A percentile compares a stretch with the other conserved stretches of the same genome.
These are phyloP conservation scores for Fusarium sp. DNA, from an alignment of 2,329 filamentous ascomycete species.

Conservation along the genomic window DNA sequence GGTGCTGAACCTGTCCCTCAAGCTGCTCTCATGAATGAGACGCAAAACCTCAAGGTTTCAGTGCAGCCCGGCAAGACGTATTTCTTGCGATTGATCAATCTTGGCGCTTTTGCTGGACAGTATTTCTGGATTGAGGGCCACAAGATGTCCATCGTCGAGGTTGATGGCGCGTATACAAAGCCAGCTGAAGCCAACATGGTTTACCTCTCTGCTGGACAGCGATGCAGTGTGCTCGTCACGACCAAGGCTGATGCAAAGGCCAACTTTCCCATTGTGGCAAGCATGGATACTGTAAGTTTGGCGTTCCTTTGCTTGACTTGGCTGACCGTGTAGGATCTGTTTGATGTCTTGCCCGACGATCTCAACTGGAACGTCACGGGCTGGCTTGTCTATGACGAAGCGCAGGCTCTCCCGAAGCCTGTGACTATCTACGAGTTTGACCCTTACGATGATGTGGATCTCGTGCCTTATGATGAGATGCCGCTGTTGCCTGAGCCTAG, in stretches of 20 bases:
- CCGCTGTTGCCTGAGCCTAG: conserved; percentile 71
- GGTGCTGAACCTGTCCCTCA: conserved; percentile 76
- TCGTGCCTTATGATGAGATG: conserved; percentile 76
- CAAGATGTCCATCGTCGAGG: conserved; percentile 76
- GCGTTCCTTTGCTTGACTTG: not conserved
- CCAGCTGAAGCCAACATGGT: conserved; percentile 69
- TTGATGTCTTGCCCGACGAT: conserved; percentile 73
- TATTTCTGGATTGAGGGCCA: conserved; percentile 76
- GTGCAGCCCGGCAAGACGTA: conserved; percentile 73
- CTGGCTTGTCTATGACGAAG: conserved; percentile 70
- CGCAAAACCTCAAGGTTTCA: conserved; percentile 67
- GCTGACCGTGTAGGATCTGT: conserved; percentile 63
- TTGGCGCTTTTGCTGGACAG: conserved; percentile 77
- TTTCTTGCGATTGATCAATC: conserved; percentile 63
- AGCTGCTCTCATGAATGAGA: conserved; percentile 78
- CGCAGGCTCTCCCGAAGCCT: conserved; percentile 61
- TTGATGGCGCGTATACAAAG: conserved; percentile 78
- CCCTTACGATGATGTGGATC: conserved; percentile 78
- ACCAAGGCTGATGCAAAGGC: conserved; percentile 68
- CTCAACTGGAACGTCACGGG: conserved; percentile 77
- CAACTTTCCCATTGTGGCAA: conserved; percentile 77
- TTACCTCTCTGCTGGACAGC: conserved; percentile 76
- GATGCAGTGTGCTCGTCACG: conserved; percentile 71
- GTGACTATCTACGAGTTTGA: conserved; percentile 70
- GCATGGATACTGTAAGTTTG: conserved; percentile 72